Base-by-base conservation (phyloP, 352 stramenopile genomes). In the Thraustotheca clavata region DNA sequence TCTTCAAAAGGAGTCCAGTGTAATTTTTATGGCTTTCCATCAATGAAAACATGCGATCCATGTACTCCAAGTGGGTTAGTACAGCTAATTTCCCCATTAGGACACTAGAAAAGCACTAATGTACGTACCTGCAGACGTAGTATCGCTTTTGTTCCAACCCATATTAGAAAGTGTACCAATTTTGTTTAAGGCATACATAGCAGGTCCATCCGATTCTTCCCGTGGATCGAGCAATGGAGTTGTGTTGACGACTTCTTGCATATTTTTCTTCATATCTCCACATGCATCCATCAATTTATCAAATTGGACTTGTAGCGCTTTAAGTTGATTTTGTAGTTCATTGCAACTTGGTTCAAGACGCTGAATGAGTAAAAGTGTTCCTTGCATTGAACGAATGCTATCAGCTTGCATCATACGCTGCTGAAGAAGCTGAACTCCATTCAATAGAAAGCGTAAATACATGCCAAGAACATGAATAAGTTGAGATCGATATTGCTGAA, bases 1-100 rank as follows among this genome's bases (percentile, higher is more conserved):
- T 94, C 62, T 91, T 77, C 41, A 89, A 75, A 40, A 94, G 66
- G 67, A 89, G 79, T 63, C 79, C 87, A 68, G 91, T 83, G 67
- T 80, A 91, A 73, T 89, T 89, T 79, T 80, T 90, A 74, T 94
- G 84, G 60, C 91, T 70, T 73, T 91, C 84, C 71, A 94, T 73
- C 63, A 91, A 80, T 69, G 82, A 83, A 46, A 73, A 78, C 62
- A 94, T 77, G 67, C 91, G 82, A n/a, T 82, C 85, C 84, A 94
- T 94, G 73, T 91, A 94, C 59, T 89, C 80, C 27, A 82, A 80
- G 63, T 94, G 84, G 32, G 84, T 83, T 12, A 89, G 73, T 55
- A 94, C 88, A 22, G 84, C 84, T 29, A 79, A 67, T n/a, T n/a
- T n/a, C n/a, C n/a, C n/a, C n/a, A n/a, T n/a, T n/a, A n/a, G n/a